A percentile compares a stretch with the other conserved stretches of the same genome.
Conservation (phyloP, 768 basidiomycete genomes). For the Boletus pseudo-olivaceus region DNA sequence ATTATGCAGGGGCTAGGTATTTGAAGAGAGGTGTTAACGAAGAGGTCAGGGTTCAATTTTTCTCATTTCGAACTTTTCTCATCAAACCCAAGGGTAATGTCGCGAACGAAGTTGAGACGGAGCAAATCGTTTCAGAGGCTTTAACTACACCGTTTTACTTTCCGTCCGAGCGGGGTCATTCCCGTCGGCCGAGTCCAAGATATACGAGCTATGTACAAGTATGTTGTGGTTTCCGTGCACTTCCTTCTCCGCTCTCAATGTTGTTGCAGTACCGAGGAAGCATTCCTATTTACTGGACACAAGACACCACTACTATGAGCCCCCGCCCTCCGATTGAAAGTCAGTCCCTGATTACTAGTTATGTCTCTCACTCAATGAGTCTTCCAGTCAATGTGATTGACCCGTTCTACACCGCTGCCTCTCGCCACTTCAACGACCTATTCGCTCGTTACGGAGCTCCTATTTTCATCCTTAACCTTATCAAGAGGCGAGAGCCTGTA, state of each 20-base stretch:
- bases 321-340: slow-evolving; percentile 95
- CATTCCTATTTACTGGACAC: slow-evolving; percentile 96
- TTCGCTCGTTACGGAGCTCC: slow-evolving; percentile 87
- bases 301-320: slow-evolving; percentile 87
- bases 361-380: slow-evolving; percentile 1
- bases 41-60: slow-evolving; percentile 46
- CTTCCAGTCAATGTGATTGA: slow-evolving; percentile 82
- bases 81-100: slow-evolving; percentile 74
- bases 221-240: slow-evolving; percentile 1
- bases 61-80: not conserved
- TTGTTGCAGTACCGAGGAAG: slow-evolving; percentile 79
- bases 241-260: not conserved
- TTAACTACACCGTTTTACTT: slow-evolving; percentile 87
- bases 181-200: slow-evolving; percentile 68
- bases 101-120: slow-evolving; percentile 98
- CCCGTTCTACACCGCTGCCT: slow-evolving; percentile 91
- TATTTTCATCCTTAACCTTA: slow-evolving; percentile 88
- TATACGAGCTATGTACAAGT: slow-evolving; percentile 96
- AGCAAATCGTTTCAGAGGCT: slow-evolving; percentile 93
- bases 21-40: slow-evolving; percentile 93
- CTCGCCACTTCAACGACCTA: slow-evolving; percentile 89
- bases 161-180: slow-evolving; percentile 40
- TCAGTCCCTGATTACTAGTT: slow-evolving; percentile 36
- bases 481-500: slow-evolving; percentile 78
- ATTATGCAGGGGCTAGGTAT: slow-evolving; percentile 94